Conservation (phyloP, 768 basidiomycete genomes). For the Megacollybia marginata region DNA sequence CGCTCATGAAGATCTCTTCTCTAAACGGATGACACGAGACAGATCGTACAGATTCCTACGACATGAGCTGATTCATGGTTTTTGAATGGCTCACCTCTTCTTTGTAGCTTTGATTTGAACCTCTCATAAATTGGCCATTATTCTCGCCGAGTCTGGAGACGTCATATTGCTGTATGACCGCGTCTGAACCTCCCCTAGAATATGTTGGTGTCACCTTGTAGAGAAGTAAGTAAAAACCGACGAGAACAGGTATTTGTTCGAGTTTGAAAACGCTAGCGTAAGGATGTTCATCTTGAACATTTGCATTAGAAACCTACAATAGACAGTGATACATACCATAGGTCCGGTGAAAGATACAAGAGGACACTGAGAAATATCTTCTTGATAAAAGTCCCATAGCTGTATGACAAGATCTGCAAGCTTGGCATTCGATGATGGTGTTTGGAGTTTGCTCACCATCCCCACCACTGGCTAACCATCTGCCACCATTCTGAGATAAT, state of each 20-base stretch:
- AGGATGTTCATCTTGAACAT: constrained; percentile 59
- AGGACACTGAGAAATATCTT: constrained; percentile 36
- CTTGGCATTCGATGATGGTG: constrained; percentile 4
- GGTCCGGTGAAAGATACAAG: constrained; percentile 38
- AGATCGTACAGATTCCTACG: constrained; percentile 57
- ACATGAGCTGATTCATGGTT: constrained; percentile 5
- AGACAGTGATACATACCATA: constrained; percentile 22
- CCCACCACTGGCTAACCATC: constrained; percentile 62
- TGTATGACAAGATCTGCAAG: constrained; percentile 43
- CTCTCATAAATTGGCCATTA: neutral
- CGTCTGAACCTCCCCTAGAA: constrained; percentile 49
- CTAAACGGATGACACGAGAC: constrained; percentile 59
- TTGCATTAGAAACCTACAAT: constrained; percentile 8
- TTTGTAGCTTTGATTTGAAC: constrained; percentile 1
- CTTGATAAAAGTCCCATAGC: constrained; percentile 65
- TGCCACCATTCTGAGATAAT: constrained; percentile 53
- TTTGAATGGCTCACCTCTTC: neutral
- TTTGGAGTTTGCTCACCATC: constrained; percentile 40
- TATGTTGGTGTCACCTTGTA: constrained; percentile 1
- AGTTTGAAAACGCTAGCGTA: constrained; percentile 61
- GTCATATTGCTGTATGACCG: constrained; percentile 47
- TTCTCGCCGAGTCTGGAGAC: constrained; percentile 26
- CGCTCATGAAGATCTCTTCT: constrained; percentile 64
- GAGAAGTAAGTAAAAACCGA: constrained; percentile 27
- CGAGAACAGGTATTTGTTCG: constrained; percentile 59